These are phyloP conservation scores for Deuterostichococcus epilithicus DNA, from an alignment of 139 green algal genomes.

Conservation along the genomic window DNA sequence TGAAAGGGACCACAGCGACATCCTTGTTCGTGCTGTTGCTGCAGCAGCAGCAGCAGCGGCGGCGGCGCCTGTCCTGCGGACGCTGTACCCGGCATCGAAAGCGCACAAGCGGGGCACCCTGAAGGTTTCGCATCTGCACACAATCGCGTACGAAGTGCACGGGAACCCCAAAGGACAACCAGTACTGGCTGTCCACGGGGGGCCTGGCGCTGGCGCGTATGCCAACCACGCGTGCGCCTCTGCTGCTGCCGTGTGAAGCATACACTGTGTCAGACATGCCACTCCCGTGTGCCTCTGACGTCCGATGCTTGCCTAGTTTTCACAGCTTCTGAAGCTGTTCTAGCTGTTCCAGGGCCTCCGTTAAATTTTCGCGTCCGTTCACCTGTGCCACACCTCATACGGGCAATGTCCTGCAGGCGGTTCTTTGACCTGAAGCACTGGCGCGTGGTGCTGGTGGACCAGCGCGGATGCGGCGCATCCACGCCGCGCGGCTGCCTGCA, in stretches of 20 bases:
- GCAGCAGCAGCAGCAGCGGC: neutral
- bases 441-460: conserved; percentile 64
- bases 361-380: neutral
- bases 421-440: conserved; percentile 66
- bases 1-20: no score
- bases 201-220: conserved; percentile 59
- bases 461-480: conserved; percentile 59
- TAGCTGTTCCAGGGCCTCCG: neutral
- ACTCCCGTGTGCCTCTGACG: neutral
- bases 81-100: conserved; percentile 3
- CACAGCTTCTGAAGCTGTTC: conserved; percentile 2
- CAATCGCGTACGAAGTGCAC: conserved; percentile 45
- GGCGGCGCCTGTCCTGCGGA: conserved; percentile 1
- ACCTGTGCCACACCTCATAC: neutral
- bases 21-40: neutral
- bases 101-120: conserved; percentile 17
- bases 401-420: conserved; percentile 26
- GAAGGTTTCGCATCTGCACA: conserved; percentile 34
- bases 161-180: conserved; percentile 39
- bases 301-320: conserved; percentile 4
- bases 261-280: neutral
- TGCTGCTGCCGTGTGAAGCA: neutral
- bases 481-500: conserved; percentile 43
- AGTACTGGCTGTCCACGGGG: conserved; percentile 61
- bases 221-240: conserved; percentile 56